Evolutionary conservation across 176 grass and related monocot genomes (phyloP).

Genomic region (Musa troglodytarum): DNA sequence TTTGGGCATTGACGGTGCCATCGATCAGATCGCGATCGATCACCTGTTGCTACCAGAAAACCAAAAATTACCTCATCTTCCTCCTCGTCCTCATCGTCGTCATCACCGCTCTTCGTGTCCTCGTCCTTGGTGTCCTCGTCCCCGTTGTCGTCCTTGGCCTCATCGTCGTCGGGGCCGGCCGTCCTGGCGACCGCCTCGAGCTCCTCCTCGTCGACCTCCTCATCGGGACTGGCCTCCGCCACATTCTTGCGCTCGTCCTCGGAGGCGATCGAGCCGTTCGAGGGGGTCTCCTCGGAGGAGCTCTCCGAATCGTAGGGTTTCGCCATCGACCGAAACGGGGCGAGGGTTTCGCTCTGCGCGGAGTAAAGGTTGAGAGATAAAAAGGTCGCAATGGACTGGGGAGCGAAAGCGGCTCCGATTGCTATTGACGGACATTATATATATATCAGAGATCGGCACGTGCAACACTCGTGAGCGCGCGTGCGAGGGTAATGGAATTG

Average conservation of each 20-base stretch:
- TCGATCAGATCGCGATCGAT: neutral
- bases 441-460: neutral
- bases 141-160: conserved; percentile 1
- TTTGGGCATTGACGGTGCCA: neutral
- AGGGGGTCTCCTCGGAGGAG: conserved; percentile 11
- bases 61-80: neutral
- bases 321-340: conserved; percentile 2
- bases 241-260: conserved; percentile 5
- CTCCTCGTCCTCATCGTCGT: neutral
- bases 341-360: conserved; percentile 2
- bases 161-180: conserved; percentile 4
- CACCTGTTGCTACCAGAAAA: no score
- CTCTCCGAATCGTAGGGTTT: conserved; percentile 5
- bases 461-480: neutral
- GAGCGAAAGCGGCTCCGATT: neutral
- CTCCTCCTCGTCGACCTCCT: conserved; percentile 19
- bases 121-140: neutral
- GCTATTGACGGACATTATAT: neutral
- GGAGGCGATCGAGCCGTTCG: conserved; percentile 15
- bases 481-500: neutral
- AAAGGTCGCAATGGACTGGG: neutral
- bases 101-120: neutral
- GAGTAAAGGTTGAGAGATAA: neutral
- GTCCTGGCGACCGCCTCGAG: conserved; percentile 13
- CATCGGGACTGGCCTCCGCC: conserved; percentile 1